A percentile compares a stretch with the other conserved stretches of the same genome.
These are phyloP conservation scores for Nakazawaea molendinolei DNA, from an alignment of 805 yeast genomes.

Conservation along the genomic window DNA sequence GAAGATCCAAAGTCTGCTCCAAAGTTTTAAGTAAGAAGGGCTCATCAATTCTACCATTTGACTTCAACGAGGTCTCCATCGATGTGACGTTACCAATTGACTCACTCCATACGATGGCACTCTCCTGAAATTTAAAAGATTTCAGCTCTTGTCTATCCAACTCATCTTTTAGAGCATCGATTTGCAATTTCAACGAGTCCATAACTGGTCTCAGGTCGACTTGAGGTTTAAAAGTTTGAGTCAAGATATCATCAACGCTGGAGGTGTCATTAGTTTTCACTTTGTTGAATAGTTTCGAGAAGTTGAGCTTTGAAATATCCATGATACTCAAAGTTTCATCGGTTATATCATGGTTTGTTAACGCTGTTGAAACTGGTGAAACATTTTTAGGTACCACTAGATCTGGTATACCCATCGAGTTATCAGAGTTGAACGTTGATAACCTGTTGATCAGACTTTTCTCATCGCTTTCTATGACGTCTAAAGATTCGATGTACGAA, in stretches of 20 bases:
- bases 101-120: slow-evolving; percentile 20
- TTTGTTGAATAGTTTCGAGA: slow-evolving; percentile 2
- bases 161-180: slow-evolving; percentile 20
- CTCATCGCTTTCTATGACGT: slow-evolving; percentile 17
- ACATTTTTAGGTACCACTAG: slow-evolving; percentile 2
- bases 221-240: slow-evolving; percentile 1
- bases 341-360: neutral
- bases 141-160: slow-evolving; percentile 14
- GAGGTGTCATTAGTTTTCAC: too few relatives aligned
- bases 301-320: slow-evolving; percentile 1
- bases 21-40: slow-evolving; percentile 13
- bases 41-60: slow-evolving; percentile 12
- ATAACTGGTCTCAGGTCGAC: slow-evolving; percentile 16
- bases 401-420: neutral
- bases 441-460: slow-evolving; percentile 7
- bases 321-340: slow-evolving; percentile 1
- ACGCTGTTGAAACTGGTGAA: neutral
- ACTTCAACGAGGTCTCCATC: slow-evolving; percentile 18
- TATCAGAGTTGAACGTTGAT: slow-evolving; percentile 1
- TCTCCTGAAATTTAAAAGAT: slow-evolving; percentile 18
- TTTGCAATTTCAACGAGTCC: slow-evolving; percentile 19
- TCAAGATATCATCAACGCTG: neutral
- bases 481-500: slow-evolving; percentile 31
- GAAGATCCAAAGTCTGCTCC: slow-evolving; percentile 13
- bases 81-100: slow-evolving; percentile 18